Conservation (phyloP, 2,329 filamentous ascomycete species). For the Sclerotinia sclerotiorum region DNA sequence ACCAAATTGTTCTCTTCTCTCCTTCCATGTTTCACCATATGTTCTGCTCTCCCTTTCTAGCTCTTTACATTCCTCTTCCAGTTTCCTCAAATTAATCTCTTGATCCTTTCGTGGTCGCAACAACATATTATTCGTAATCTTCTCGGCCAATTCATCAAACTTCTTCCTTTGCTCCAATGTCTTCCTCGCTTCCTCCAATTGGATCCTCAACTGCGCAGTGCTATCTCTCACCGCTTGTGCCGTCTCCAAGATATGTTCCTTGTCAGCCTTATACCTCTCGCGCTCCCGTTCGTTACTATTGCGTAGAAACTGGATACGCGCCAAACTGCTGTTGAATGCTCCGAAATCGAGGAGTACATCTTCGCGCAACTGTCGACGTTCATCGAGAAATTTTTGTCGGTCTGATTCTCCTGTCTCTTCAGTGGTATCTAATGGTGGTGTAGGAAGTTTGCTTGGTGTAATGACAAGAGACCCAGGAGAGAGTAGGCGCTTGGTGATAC, state of each 20-base stretch:
- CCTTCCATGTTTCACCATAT: constrained; percentile 80
- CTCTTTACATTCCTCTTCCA: constrained; percentile 85
- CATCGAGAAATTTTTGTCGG: constrained; percentile 51
- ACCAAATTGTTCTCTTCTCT: constrained; percentile 82
- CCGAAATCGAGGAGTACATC: constrained; percentile 87
- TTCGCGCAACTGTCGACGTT: constrained; percentile 70
- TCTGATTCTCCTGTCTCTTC: constrained; percentile 45
- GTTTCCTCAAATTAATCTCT: constrained; percentile 70
- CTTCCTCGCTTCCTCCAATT: constrained; percentile 73
- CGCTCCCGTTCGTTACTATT: constrained; percentile 82
- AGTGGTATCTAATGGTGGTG: constrained; percentile 63
- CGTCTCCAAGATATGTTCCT: constrained; percentile 73
- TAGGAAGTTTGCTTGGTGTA: constrained; percentile 55
- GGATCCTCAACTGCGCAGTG: constrained; percentile 68
- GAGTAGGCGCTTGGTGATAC: constrained; percentile 78
- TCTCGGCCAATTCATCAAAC: constrained; percentile 85
- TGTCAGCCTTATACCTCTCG: constrained; percentile 77
- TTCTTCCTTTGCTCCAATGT: constrained; percentile 76
- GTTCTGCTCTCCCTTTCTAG: constrained; percentile 80
- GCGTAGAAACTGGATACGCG: constrained; percentile 83
- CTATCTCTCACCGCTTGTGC: constrained; percentile 75
- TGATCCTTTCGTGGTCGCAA: constrained; percentile 85
- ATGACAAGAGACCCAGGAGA: constrained; percentile 64
- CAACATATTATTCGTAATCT: constrained; percentile 78
- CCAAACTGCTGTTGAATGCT: constrained; percentile 80